Conservation (phyloP, 1,284 basidiomycete species). For the Ceratobasidium sp. region DNA sequence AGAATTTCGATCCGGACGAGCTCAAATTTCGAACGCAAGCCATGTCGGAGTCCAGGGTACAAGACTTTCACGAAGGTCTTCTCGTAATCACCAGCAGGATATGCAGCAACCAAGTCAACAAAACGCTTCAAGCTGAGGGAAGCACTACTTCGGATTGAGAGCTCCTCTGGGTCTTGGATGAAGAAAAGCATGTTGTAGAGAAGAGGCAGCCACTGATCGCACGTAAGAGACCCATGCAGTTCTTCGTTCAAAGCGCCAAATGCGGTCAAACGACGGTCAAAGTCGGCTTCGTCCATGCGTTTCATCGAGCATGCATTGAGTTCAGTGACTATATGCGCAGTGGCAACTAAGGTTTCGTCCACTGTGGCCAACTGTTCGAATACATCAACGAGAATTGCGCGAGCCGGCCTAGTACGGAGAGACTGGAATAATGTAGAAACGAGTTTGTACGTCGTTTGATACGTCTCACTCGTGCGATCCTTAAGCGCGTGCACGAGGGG, state of each 20-base stretch:
- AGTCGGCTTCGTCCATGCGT: slow-evolving; percentile 92
- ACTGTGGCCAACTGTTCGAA: slow-evolving; percentile 69
- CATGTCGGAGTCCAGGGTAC: slow-evolving; percentile 84
- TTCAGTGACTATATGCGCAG: slow-evolving; percentile 69
- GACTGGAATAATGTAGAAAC: slow-evolving; percentile 81
- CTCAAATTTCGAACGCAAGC: slow-evolving; percentile 83
- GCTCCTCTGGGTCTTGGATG: slow-evolving; percentile 89
- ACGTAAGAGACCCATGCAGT: slow-evolving; percentile 62
- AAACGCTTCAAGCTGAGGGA: slow-evolving; percentile 82
- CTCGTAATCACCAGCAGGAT: slow-evolving; percentile 52
- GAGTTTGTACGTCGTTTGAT: slow-evolving; percentile 69
- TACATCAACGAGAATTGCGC: slow-evolving; percentile 71
- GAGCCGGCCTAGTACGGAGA: slow-evolving; percentile 74
- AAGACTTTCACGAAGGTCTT: slow-evolving; percentile 72
- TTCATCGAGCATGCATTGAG: slow-evolving; percentile 89
- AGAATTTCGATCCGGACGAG: slow-evolving; percentile 90
- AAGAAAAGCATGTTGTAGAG: slow-evolving; percentile 87
- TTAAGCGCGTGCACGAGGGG: slow-evolving; percentile 75
- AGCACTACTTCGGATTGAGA: slow-evolving; percentile 88
- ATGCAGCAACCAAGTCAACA: slow-evolving; percentile 64
- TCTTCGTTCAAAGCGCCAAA: slow-evolving; percentile 81
- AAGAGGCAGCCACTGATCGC: slow-evolving; percentile 82
- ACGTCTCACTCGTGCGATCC: slow-evolving; percentile 63
- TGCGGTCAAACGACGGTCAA: slow-evolving; percentile 84
- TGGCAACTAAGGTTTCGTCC: slow-evolving; percentile 60